These are phyloP conservation scores for Fusarium udum DNA, from an alignment of 2,329 filamentous ascomycete species.

Conservation along the genomic window DNA sequence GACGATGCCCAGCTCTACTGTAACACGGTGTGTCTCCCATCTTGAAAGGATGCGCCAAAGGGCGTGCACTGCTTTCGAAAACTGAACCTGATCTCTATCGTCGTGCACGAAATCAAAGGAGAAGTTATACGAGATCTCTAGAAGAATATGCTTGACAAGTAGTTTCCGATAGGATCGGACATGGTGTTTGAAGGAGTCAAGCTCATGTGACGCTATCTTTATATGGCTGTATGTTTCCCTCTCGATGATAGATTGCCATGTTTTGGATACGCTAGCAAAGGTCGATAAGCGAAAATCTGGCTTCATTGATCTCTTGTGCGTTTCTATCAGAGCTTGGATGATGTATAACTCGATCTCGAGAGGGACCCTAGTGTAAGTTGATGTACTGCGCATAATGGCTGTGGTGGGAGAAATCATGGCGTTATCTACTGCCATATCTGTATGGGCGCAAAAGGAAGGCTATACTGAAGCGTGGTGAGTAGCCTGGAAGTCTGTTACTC, in stretches of 20 bases:
- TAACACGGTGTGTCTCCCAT: constrained; percentile 9
- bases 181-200: neutral
- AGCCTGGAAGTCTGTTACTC: too few species aligned
- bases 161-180: neutral
- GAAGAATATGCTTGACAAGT: constrained; percentile 8
- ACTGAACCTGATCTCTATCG: neutral
- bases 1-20: constrained; percentile 22
- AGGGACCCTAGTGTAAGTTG: too few species aligned
- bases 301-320: rapidly evolving
- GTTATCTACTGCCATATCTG: neutral
- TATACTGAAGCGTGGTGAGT: rapidly evolving
- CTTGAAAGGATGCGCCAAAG: constrained; percentile 19
- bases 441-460: neutral
- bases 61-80: neutral
- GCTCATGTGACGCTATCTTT: neutral
- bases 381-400: neutral
- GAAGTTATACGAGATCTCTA: neutral
- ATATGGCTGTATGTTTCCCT: neutral
- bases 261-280: constrained; percentile 11
- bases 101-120: rapidly evolving
- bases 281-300: neutral
- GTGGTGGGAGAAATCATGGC: neutral
- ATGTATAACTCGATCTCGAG: neutral
- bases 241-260: constrained; percentile 10
- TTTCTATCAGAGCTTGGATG: neutral